These are phyloP conservation scores for Coniochaeta pulveracea DNA, from an alignment of 2,329 filamentous ascomycete species.

Conservation along the genomic window DNA sequence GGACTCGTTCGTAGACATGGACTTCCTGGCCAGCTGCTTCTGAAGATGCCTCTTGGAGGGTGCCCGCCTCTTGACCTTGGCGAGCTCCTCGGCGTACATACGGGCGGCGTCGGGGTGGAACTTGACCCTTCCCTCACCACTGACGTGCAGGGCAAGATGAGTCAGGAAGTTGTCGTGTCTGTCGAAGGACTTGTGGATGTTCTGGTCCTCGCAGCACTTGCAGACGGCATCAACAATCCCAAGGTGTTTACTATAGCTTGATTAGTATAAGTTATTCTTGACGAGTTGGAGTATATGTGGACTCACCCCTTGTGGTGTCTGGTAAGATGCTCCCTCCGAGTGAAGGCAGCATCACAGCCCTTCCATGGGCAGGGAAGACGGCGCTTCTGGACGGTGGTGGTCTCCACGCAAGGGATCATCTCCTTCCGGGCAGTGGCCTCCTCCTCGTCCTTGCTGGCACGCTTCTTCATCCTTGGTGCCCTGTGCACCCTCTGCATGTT, in stretches of 20 bases:
- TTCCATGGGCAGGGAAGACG: no score
- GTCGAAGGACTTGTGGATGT: constrained; percentile 1
- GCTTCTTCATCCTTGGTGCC: constrained; percentile 1
- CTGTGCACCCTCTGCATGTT: constrained; percentile 20
- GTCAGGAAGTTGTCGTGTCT: constrained; percentile 4
- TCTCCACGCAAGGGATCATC: no score
- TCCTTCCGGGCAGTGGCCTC: constrained; percentile 2
- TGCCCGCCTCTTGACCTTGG: background rate
- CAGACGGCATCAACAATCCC: background rate
- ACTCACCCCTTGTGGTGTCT: constrained; percentile 41
- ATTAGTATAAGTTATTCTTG: background rate
- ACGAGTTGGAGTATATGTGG: constrained; percentile 5
- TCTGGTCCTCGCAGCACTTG: constrained; percentile 2
- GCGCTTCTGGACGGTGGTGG: no score
- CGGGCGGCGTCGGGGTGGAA: constrained; percentile 1
- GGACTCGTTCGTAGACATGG: no score
- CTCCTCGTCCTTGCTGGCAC: background rate
- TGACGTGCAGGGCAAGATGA: constrained; percentile 2
- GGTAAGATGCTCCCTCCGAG: constrained; percentile 44
- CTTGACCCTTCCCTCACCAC: background rate
- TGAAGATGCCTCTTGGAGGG: constrained; percentile 1
- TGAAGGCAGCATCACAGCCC: constrained; percentile 23
- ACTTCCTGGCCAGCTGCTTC: no score
- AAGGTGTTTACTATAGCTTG: constrained; percentile 1
- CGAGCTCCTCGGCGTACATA: background rate